phyloP scores from a whole-genome alignment of 371 early-diverging fungal genomes.

The Batrachochytrium dendrobatidis region DNA sequence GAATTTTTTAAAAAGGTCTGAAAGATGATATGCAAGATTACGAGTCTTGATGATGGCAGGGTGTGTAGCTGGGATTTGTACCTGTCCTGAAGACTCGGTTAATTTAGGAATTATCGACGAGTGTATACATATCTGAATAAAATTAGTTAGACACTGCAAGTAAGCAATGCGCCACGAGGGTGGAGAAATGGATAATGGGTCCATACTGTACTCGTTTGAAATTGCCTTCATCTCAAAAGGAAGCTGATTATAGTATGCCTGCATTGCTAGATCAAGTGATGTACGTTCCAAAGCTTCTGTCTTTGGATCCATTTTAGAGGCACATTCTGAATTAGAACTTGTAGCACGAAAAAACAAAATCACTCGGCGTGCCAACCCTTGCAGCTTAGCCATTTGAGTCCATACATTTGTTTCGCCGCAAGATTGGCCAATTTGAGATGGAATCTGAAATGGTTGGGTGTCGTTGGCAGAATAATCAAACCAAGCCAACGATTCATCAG shows the following conservation, averaged over 20 bases:
- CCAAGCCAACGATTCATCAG: too few species aligned
- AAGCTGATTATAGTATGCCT: not conserved
- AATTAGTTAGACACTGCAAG: not conserved
- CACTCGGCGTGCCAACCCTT: slow-evolving; percentile 1
- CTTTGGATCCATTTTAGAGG: not conserved
- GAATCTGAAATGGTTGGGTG: too few species aligned
- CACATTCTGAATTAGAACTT: not conserved
- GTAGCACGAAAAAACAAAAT: not conserved
- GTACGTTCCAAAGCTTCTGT: not conserved
- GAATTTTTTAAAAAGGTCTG: not conserved
- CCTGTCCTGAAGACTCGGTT: not conserved
- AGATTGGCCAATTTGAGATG: not conserved
- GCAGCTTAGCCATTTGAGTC: slow-evolving; percentile 1
- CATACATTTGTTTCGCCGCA: not conserved
- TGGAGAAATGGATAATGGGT: not conserved
- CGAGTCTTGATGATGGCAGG: not conserved
- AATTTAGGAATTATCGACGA: not conserved
- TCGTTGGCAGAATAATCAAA: too few species aligned
- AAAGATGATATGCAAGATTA: not conserved
- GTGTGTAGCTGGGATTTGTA: not conserved
- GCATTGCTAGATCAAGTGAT: not conserved
- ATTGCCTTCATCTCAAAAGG: not conserved
- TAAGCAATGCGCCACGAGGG: slow-evolving; percentile 3
- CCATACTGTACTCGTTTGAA: not conserved
- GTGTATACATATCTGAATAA: not conserved